Percentiles rank a stretch among this genome's conserved stretches.
These are phyloP conservation scores for Cladobotryum mycophilum DNA, from an alignment of 2,329 filamentous ascomycete species.

Conservation along the genomic window DNA sequence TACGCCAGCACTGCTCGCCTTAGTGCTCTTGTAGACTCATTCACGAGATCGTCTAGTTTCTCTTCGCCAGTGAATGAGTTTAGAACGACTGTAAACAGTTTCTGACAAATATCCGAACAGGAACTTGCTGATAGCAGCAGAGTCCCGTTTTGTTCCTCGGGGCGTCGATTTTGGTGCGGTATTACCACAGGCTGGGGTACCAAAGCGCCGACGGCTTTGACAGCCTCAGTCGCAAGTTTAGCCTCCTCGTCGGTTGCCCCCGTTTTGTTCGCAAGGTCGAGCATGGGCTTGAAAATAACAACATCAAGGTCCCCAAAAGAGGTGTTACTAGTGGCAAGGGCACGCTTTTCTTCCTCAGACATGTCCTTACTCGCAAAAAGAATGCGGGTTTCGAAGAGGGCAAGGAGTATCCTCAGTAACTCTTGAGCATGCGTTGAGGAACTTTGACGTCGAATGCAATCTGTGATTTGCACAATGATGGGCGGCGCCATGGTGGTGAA, in stretches of 20 bases:
- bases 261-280: conserved; percentile 9
- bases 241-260: conserved; percentile 31
- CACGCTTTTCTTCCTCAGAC: conserved; percentile 29
- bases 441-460: conserved; percentile 45
- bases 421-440: conserved; percentile 45
- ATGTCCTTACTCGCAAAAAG: conserved; percentile 30
- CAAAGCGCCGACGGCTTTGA: conserved; percentile 41
- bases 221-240: conserved; percentile 37
- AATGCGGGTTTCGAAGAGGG: conserved; percentile 42
- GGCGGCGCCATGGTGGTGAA: conserved; percentile 44
- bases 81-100: conserved; percentile 26
- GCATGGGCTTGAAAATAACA: too few species aligned
- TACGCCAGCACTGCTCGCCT: conserved; percentile 33
- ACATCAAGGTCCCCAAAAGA: conserved; percentile 32
- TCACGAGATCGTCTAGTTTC: conserved; percentile 31
- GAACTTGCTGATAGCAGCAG: conserved; percentile 29
- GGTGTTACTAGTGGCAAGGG: conserved; percentile 30
- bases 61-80: conserved; percentile 19
- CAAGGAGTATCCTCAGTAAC: conserved; percentile 45
- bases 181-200: conserved; percentile 30
- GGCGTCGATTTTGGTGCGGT: not conserved
- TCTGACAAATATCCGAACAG: conserved; percentile 34
- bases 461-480: conserved; percentile 42
- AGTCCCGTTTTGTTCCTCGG: conserved; percentile 6
- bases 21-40: conserved; percentile 36